Percentiles rank a stretch among this genome's conserved stretches.
Evolutionary conservation across 768 basidiomycete species (phyloP).

Genomic region (Phaeolepiota aurea): DNA sequence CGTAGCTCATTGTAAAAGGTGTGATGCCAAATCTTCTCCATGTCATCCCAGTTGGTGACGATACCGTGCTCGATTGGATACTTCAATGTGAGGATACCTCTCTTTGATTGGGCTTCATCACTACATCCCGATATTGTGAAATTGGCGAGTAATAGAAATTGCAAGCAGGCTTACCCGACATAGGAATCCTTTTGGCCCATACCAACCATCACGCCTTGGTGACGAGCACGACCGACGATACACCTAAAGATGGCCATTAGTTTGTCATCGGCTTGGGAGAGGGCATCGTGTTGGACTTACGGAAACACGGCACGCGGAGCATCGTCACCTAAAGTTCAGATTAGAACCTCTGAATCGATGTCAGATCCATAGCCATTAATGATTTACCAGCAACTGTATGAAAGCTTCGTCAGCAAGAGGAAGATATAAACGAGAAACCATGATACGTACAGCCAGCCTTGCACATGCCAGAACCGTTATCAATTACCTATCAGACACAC

Average conservation of each 20-base stretch:
- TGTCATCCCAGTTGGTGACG: constrained; percentile 98
- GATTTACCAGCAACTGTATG: constrained; percentile 54
- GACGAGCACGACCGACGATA: constrained; percentile 91
- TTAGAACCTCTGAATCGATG: background rate
- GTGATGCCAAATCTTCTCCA: constrained; percentile 99
- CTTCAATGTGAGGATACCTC: constrained; percentile 89
- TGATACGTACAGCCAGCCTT: constrained; percentile 89
- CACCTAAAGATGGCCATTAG: constrained; percentile 38
- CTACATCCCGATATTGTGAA: constrained; percentile 11
- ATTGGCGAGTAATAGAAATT: constrained; percentile 3
- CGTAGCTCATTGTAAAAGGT: constrained; percentile 95
- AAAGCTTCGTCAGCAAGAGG: constrained; percentile 12
- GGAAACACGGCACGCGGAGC: constrained; percentile 91
- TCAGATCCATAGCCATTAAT: background rate
- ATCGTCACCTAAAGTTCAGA: constrained; percentile 58
- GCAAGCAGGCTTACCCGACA: constrained; percentile 58
- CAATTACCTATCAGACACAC: constrained; percentile 54
- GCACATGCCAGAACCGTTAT: constrained; percentile 99
- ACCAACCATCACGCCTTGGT: constrained; percentile 94
- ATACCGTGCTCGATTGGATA: constrained; percentile 94
- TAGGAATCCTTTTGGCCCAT: constrained; percentile 97
- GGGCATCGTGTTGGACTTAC: constrained; percentile 55
- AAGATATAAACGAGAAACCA: constrained; percentile 6
- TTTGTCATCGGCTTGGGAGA: background rate
- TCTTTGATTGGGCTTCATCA: constrained; percentile 39